phyloP scores from a whole-genome alignment of 1,284 basidiomycete genomes.

The Melanopsichium pennsylvanicum region DNA sequence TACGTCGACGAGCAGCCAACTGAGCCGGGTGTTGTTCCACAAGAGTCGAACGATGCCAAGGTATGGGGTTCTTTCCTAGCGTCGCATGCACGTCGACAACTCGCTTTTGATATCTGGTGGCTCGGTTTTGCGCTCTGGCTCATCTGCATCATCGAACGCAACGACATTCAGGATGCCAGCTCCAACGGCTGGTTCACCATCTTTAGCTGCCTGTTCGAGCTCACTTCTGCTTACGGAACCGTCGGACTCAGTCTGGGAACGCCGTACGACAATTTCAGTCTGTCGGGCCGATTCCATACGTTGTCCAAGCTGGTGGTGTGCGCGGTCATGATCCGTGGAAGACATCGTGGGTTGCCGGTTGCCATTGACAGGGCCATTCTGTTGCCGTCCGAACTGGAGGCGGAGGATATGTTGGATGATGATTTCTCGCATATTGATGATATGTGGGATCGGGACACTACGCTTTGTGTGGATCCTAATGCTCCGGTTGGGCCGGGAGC shows the following conservation, averaged over 20 bases:
- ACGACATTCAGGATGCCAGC: constrained; percentile 52
- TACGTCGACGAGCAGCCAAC: constrained; percentile 40
- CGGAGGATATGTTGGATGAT: constrained; percentile 51
- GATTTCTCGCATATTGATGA: constrained; percentile 35
- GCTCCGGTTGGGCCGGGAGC: constrained; percentile 3
- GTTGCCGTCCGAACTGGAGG: constrained; percentile 62
- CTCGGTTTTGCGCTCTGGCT: constrained; percentile 65
- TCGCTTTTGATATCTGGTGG: constrained; percentile 74
- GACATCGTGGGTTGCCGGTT: constrained; percentile 79
- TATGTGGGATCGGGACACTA: constrained; percentile 31
- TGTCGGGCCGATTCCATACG: constrained; percentile 79
- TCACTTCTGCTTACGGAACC: constrained; percentile 76
- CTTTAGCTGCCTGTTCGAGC: constrained; percentile 76
- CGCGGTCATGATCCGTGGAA: constrained; percentile 86
- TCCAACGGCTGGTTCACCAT: constrained; percentile 60
- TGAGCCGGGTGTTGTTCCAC: constrained; percentile 6
- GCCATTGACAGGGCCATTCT: constrained; percentile 82
- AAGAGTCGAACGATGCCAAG: constrained; percentile 56
- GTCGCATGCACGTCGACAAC: constrained; percentile 82
- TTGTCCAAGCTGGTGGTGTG: constrained; percentile 84
- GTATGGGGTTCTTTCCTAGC: constrained; percentile 80
- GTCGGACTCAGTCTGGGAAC: constrained; percentile 73
- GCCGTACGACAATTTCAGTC: constrained; percentile 72
- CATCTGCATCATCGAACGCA: constrained; percentile 62
- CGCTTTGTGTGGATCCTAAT: constrained; percentile 18